Base-by-base conservation (phyloP, 1,284 basidiomycete species). In the Boletus sp. region DNA sequence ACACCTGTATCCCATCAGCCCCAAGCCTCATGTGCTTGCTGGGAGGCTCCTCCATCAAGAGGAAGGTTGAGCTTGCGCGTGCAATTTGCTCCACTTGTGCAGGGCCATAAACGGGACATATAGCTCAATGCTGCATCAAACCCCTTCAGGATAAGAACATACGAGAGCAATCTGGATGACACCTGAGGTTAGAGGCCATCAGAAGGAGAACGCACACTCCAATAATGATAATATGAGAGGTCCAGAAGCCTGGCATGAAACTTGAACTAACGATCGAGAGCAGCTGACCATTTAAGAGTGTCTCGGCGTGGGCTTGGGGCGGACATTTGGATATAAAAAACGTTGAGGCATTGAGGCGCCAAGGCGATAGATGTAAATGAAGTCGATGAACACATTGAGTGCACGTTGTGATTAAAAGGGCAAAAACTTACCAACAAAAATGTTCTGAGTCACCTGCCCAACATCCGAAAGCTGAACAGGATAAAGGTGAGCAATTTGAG, bases 171-270 rank as follows among this genome's bases (percentile, higher is more conserved):
- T 44, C 19, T 14, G 33, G 28, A 7, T 58, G 51, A 16, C 57
- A 58, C 35, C 14, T 58, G 35, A 58, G 48, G n/a, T 31, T 25
- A 48, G 57, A 53, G 23, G 38, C 16, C 50, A 52, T 58, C 11
- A 48, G 16, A n/a, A n/a, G n/a, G 40, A 35, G 14, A 35, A 35
- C 33, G 33, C 14, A 8, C 9, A 35, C 33, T 9, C 33, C 33
- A 35, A n/a, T n/a, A n/a, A n/a, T n/a, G n/a, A n/a, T n/a, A n/a
- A n/a, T n/a, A n/a, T n/a, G n/a, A n/a, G n/a, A n/a, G n/a, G n/a
- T n/a, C n/a, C n/a, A n/a, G n/a, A n/a, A n/a, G n/a, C n/a, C n/a
- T n/a, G n/a, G n/a, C n/a, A n/a, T n/a, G n/a, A n/a, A n/a, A n/a
- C n/a, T n/a, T n/a, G n/a, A n/a, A n/a, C n/a, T n/a, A n/a, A n/a